Conservation (phyloP, 1,284 basidiomycete genomes). For the Papiliotrema laurentii region DNA sequence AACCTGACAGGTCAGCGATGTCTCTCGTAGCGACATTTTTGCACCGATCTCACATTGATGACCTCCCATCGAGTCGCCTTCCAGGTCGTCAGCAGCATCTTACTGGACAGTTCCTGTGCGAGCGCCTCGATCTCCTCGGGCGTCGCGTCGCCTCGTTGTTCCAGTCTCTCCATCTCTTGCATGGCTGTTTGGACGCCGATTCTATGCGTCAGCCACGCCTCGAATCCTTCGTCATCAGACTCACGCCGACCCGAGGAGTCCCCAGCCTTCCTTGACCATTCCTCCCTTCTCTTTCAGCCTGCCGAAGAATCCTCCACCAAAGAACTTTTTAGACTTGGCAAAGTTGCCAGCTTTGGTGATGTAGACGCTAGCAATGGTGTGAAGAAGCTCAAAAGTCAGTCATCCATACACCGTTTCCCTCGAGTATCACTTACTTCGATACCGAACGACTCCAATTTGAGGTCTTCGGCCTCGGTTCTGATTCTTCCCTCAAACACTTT, state of each 20-base stretch:
- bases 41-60: constrained; percentile 58
- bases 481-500: constrained; percentile 70
- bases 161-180: constrained; percentile 86
- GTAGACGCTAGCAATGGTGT: constrained; percentile 84
- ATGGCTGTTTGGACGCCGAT: constrained; percentile 62
- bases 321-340: constrained; percentile 84
- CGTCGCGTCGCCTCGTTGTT: constrained; percentile 74
- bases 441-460: constrained; percentile 97
- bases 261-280: constrained; percentile 90
- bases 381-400: constrained; percentile 57
- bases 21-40: too few species aligned
- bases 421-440: constrained; percentile 64
- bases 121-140: constrained; percentile 80
- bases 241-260: constrained; percentile 79
- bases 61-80: constrained; percentile 90
- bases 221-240: constrained; percentile 13
- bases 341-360: constrained; percentile 89
- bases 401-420: background rate
- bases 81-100: constrained; percentile 94
- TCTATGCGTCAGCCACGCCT: constrained; percentile 40
- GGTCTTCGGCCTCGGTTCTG: constrained; percentile 82
- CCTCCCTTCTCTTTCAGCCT: constrained; percentile 91
- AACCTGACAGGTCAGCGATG: constrained; percentile 29
- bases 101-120: constrained; percentile 92
- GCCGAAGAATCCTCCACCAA: constrained; percentile 79